These are phyloP conservation scores for Magnusiomyces magnusii DNA, from an alignment of 1,139 yeast genomes.

Conservation along the genomic window DNA sequence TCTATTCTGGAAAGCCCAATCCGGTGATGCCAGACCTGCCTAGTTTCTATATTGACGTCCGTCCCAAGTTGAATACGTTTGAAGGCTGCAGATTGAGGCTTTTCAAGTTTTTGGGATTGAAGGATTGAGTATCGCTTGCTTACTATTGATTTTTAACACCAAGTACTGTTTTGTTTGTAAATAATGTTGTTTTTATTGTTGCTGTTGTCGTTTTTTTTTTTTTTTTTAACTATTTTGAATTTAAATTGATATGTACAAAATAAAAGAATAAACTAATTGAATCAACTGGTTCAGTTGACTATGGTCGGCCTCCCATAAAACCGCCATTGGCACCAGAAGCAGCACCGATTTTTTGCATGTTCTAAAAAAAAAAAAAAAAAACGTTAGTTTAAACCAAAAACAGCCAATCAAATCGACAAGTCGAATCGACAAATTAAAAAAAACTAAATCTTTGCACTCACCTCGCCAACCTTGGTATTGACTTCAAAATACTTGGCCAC, in stretches of 20 bases:
- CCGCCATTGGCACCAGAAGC: constrained; percentile 4
- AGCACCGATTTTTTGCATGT: neutral
- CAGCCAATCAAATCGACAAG: too few relatives aligned
- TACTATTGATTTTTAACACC: too few relatives aligned
- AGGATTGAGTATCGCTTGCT: too few relatives aligned
- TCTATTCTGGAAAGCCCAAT: constrained; percentile 60
- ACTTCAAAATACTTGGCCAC: constrained; percentile 64
- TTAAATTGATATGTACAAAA: too few relatives aligned
- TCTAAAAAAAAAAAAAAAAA: constrained; percentile 28
- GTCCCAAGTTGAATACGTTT: constrained; percentile 76
- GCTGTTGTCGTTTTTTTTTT: too few relatives aligned
- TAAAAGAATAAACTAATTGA: too few relatives aligned
- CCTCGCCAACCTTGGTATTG: constrained; percentile 89
- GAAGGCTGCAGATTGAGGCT: constrained; percentile 75
- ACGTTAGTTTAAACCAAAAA: neutral
- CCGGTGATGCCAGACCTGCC: constrained; percentile 42
- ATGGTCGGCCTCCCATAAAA: constrained; percentile 7
- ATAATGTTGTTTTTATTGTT: too few relatives aligned
- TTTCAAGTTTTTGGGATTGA: constrained; percentile 49
- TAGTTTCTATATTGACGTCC: constrained; percentile 73
- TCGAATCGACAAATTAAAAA: neutral
- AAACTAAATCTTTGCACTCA: constrained; percentile 18
- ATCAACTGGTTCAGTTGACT: too few relatives aligned
- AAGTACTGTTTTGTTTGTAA: too few relatives aligned
- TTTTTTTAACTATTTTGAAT: too few relatives aligned